These are phyloP conservation scores for Plasmopara viticola DNA, from an alignment of 352 stramenopile species.

Conservation along the genomic window DNA sequence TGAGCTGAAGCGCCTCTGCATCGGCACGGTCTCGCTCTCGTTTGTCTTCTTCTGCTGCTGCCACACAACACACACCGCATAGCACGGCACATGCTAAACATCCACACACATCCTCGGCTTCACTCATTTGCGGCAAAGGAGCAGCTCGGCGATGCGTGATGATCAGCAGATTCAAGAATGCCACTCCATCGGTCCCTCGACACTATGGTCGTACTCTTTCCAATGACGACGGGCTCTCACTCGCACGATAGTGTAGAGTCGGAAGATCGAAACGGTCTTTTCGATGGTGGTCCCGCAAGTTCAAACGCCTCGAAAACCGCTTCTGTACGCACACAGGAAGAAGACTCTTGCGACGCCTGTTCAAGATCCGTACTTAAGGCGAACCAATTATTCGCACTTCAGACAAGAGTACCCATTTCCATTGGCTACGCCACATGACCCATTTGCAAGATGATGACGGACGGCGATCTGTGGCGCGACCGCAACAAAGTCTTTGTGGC, in stretches of 20 bases:
- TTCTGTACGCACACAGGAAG: no score
- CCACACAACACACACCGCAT: slow-evolving; percentile 71
- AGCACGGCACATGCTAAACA: slow-evolving; percentile 65
- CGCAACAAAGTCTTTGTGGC: slow-evolving; percentile 86
- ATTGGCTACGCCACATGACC: neutral
- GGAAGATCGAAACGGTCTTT: no score
- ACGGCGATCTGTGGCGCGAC: slow-evolving; percentile 74
- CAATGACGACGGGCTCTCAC: no score
- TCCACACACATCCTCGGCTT: slow-evolving; percentile 68
- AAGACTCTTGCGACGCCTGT: slow-evolving; percentile 7
- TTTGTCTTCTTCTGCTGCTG: slow-evolving; percentile 76
- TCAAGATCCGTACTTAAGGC: slow-evolving; percentile 22
- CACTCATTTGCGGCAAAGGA: slow-evolving; percentile 66
- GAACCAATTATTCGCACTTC: slow-evolving; percentile 4
- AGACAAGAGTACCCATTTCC: slow-evolving; percentile 3
- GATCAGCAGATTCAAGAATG: neutral
- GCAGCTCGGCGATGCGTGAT: no score
- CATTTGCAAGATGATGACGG: slow-evolving; percentile 29
- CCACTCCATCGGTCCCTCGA: neutral
- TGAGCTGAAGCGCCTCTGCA: slow-evolving; percentile 33
- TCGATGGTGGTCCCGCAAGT: no score
- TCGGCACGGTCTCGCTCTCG: slow-evolving; percentile 57
- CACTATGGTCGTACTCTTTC: no score
- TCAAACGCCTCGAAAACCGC: no score
- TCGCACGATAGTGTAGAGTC: no score